Conservation (phyloP, 352 stramenopile species). For the Phytophthora citrophthora region DNA sequence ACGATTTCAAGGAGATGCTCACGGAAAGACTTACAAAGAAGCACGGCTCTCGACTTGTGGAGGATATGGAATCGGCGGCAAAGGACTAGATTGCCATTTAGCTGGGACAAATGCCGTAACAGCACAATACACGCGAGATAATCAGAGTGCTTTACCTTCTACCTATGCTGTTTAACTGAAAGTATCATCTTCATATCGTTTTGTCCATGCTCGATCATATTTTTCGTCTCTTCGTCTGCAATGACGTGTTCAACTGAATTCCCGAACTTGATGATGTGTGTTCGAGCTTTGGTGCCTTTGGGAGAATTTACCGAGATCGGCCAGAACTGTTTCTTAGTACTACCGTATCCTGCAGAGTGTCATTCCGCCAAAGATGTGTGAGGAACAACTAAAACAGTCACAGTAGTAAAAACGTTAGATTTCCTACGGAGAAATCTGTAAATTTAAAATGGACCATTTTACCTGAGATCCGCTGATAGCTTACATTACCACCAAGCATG, state of each 20-base stretch:
- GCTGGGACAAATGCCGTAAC: too few relatives aligned
- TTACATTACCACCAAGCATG: conserved; percentile 4
- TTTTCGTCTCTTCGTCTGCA: too few relatives aligned
- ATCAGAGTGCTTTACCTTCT: too few relatives aligned
- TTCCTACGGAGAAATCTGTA: background rate
- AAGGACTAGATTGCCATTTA: conserved; percentile 41
- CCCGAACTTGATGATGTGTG: too few relatives aligned
- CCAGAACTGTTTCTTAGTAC: too few relatives aligned
- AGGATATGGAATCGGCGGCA: conserved; percentile 82
- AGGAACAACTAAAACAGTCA: background rate
- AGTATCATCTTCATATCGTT: too few relatives aligned
- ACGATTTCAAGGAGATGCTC: conserved; percentile 96
- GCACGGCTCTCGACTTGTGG: conserved; percentile 83
- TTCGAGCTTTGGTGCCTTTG: too few relatives aligned
- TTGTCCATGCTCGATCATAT: too few relatives aligned
- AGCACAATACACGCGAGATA: too few relatives aligned
- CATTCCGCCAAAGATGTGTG: background rate
- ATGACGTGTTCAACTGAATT: too few relatives aligned
- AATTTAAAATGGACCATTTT: background rate
- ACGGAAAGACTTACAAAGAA: conserved; percentile 89
- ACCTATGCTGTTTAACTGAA: too few relatives aligned
- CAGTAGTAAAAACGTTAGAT: background rate
- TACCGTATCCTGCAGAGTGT: background rate
- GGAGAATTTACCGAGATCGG: too few relatives aligned
- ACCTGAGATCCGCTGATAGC: background rate